Percentiles rank a stretch among this genome's conserved stretches.
phyloP scores from a whole-genome alignment of 192 early-diverging fungal genomes.

The Coemansia sp. region DNA sequence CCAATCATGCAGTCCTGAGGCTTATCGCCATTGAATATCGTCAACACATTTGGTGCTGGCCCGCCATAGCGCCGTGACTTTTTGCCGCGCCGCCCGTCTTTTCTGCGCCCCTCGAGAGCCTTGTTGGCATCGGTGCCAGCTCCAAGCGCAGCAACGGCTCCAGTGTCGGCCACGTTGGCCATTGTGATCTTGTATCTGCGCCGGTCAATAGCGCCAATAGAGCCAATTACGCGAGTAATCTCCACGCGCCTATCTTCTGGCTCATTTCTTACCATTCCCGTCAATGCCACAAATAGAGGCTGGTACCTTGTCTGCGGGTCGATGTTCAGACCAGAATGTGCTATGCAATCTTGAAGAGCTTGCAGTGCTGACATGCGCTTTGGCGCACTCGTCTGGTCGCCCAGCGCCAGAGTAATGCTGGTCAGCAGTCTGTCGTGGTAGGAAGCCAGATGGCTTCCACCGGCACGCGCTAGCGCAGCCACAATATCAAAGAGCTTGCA shows the following conservation, averaged over 20 bases:
- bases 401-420: conserved; percentile 84
- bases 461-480: conserved; percentile 75
- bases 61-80: conserved; percentile 4
- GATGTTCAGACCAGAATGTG: conserved; percentile 88
- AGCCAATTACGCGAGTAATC: conserved; percentile 87
- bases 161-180: background rate
- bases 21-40: conserved; percentile 25
- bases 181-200: conserved; percentile 51
- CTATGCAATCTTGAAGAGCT: conserved; percentile 81
- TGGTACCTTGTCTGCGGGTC: conserved; percentile 89
- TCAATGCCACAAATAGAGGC: conserved; percentile 70
- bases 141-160: background rate
- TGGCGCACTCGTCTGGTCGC: conserved; percentile 77
- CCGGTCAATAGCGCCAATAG: conserved; percentile 92
- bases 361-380: conserved; percentile 87
- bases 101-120: background rate
- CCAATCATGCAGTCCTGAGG: conserved; percentile 20
- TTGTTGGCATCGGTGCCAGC: background rate
- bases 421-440: conserved; percentile 80
- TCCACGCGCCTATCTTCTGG: conserved; percentile 74
- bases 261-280: conserved; percentile 82
- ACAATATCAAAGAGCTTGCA: conserved; percentile 57
- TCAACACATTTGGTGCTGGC: conserved; percentile 25
- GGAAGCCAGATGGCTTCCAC: conserved; percentile 79
- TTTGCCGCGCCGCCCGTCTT: conserved; percentile 1